phyloP scores from a whole-genome alignment of 257 asterid genomes.

The Misopates orontium region DNA sequence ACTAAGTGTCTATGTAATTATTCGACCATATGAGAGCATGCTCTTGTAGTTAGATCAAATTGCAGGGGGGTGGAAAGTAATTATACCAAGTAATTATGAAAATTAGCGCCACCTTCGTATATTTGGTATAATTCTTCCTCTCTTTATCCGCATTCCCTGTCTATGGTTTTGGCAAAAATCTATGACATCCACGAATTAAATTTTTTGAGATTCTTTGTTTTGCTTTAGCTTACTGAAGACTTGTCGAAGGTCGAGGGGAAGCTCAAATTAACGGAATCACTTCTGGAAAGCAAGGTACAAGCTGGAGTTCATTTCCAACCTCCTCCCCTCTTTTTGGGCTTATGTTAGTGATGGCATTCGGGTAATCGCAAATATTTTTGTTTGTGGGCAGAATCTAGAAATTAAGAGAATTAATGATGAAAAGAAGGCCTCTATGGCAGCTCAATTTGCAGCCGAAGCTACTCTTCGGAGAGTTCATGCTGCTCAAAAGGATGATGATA shows the following conservation, averaged over 20 bases:
- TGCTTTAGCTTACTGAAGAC: slow-evolving; percentile 74
- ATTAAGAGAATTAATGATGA: slow-evolving; percentile 94
- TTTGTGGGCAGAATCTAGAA: slow-evolving; percentile 77
- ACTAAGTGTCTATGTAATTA: too few relatives aligned
- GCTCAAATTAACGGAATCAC: slow-evolving; percentile 87
- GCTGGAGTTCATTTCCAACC: neutral
- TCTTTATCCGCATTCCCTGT: slow-evolving; percentile 17
- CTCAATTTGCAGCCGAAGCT: slow-evolving; percentile 99
- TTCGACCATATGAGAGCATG: too few relatives aligned
- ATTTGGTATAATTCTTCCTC: slow-evolving; percentile 1
- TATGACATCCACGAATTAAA: slow-evolving; percentile 16
- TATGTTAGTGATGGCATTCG: too few relatives aligned
- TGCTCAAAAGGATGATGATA: slow-evolving; percentile 95
- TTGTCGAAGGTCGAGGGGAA: slow-evolving; percentile 79
- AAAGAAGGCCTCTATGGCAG: slow-evolving; percentile 96
- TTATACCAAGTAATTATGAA: too few relatives aligned
- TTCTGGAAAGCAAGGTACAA: slow-evolving; percentile 84
- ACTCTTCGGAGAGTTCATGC: slow-evolving; percentile 96
- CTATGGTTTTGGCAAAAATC: slow-evolving; percentile 4
- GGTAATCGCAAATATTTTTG: too few relatives aligned
- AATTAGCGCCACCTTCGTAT: neutral
- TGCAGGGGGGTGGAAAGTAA: too few relatives aligned
- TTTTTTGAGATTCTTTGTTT: slow-evolving; percentile 27
- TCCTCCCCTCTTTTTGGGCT: too few relatives aligned
- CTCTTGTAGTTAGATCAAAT: too few relatives aligned